Conservation (phyloP, 2,329 filamentous ascomycete species). For the Claviceps paspali region DNA sequence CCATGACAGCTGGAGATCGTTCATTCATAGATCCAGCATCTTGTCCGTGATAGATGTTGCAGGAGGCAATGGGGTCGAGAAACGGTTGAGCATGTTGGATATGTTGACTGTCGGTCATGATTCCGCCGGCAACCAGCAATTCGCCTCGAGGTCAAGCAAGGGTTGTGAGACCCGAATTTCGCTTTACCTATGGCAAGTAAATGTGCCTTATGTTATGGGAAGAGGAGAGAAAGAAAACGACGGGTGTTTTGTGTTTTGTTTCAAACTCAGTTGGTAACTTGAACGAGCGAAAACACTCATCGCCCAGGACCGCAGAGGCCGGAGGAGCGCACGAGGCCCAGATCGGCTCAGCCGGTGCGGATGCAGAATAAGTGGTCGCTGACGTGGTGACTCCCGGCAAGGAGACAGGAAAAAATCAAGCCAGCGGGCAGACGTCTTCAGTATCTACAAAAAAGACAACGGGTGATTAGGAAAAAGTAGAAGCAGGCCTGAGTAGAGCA, state of each 20-base stretch:
- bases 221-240: too few relatives aligned
- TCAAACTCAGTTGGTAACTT: neutral
- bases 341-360: neutral
- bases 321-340: neutral
- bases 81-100: slow-evolving; percentile 16
- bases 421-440: too few relatives aligned
- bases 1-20: slow-evolving; percentile 20
- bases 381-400: neutral
- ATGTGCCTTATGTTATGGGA: neutral
- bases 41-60: slow-evolving; percentile 10
- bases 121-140: slow-evolving; percentile 4
- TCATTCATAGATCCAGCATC: slow-evolving; percentile 11
- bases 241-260: too few relatives aligned
- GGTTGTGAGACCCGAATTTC: neutral
- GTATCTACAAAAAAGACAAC: too few relatives aligned
- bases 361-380: too few relatives aligned
- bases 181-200: neutral
- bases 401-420: too few relatives aligned
- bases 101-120: slow-evolving; percentile 17
- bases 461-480: neutral
- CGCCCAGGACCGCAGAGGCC: neutral
- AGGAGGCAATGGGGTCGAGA: slow-evolving; percentile 11
- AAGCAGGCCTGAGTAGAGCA: neutral
- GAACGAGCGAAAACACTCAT: neutral
- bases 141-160: neutral